A percentile compares a stretch with the other conserved stretches of the same genome.
Evolutionary conservation across 306 rosid genomes (phyloP).

Genomic region (Senna tora): DNA sequence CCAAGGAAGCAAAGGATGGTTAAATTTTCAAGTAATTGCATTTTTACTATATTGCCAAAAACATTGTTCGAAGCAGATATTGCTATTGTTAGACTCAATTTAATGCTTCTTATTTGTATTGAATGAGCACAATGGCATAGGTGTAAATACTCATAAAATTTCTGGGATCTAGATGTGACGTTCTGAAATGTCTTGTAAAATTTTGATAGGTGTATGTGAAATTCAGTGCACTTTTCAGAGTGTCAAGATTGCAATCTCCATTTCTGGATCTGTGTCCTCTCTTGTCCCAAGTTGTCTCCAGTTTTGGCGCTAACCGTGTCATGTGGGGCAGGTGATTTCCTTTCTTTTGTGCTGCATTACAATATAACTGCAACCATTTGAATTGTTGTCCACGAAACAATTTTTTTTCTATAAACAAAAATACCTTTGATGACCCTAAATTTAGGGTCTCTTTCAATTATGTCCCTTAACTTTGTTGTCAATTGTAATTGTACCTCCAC

Average conservation of each 20-base stretch:
- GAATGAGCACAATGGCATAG: constrained; percentile 11
- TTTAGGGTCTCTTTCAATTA: too few relatives aligned
- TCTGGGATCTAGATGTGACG: neutral
- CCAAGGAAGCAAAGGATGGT: constrained; percentile 19
- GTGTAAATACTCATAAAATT: neutral
- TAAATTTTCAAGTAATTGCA: neutral
- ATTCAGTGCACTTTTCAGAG: constrained; percentile 85
- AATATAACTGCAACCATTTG: neutral
- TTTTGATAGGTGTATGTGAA: constrained; percentile 73
- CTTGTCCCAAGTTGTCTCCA: constrained; percentile 64
- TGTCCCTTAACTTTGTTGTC: too few relatives aligned
- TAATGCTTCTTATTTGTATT: constrained; percentile 1
- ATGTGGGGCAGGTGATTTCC: constrained; percentile 83
- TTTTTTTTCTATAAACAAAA: too few relatives aligned
- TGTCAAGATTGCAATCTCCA: constrained; percentile 75
- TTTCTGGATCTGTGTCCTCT: constrained; percentile 60
- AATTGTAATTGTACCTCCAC: too few relatives aligned
- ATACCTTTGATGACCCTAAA: too few relatives aligned
- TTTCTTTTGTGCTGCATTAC: constrained; percentile 9
- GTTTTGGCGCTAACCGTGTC: constrained; percentile 78
- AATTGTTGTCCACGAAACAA: too few relatives aligned
- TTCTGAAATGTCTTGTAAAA: neutral
- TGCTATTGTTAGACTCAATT: neutral
- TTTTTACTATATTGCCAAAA: constrained; percentile 5
- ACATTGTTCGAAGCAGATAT: neutral